Conservation (phyloP, 208 protist species). For the Wallacemonas sp. region DNA sequence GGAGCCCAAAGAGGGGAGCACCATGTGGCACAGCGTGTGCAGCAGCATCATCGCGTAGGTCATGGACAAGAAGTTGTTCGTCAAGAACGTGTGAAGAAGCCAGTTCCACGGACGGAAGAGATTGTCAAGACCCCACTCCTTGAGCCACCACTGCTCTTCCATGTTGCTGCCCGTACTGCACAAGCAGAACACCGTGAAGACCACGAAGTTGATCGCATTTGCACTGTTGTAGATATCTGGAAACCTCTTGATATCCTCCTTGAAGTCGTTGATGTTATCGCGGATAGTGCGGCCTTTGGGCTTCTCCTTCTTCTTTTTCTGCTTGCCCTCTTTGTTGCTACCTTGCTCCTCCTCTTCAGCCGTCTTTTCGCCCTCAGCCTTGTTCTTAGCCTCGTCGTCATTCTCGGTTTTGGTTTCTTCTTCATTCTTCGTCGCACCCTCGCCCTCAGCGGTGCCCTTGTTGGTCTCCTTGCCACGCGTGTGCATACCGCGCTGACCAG, state of each 20-base stretch:
- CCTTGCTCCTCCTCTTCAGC: slow-evolving; percentile 9
- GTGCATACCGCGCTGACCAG: slow-evolving; percentile 28
- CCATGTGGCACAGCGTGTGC: slow-evolving; percentile 79
- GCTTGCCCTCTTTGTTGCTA: slow-evolving; percentile 14
- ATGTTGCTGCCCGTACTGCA: slow-evolving; percentile 84
- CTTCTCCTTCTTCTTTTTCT: slow-evolving; percentile 25
- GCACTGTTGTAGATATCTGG: slow-evolving; percentile 91
- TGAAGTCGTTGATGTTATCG: slow-evolving; percentile 65
- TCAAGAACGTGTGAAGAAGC: slow-evolving; percentile 84
- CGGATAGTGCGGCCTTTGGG: slow-evolving; percentile 32
- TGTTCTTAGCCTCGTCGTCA: not conserved
- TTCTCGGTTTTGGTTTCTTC: not conserved
- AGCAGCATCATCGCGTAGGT: slow-evolving; percentile 89
- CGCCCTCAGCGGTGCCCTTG: not conserved
- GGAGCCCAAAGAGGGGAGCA: slow-evolving; percentile 73
- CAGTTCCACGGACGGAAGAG: slow-evolving; percentile 68
- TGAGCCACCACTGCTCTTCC: slow-evolving; percentile 84
- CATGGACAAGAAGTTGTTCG: slow-evolving; percentile 91
- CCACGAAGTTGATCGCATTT: slow-evolving; percentile 84
- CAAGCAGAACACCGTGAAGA: slow-evolving; percentile 91
- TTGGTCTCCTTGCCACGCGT: slow-evolving; percentile 16
- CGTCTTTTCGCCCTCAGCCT: slow-evolving; percentile 13
- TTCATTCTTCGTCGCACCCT: not conserved
- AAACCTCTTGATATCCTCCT: slow-evolving; percentile 73
- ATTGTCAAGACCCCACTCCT: slow-evolving; percentile 77